Conservation (phyloP, 805 yeast species). For the Kodamaea neixiangensis region DNA sequence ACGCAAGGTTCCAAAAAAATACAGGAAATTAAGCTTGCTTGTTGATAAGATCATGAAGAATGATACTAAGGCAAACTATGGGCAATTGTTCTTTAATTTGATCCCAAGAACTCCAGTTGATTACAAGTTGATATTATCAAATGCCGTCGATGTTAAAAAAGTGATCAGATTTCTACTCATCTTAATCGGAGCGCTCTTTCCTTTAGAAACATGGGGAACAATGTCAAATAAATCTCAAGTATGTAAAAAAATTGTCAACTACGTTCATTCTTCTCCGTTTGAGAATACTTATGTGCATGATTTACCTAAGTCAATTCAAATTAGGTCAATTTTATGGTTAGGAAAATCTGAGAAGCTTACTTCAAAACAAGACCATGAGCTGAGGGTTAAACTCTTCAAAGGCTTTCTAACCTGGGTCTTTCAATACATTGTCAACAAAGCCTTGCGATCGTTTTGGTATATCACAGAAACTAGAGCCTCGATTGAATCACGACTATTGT, state of each 20-base stretch:
- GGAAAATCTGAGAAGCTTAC: constrained; percentile 28
- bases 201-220: constrained; percentile 55
- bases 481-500: constrained; percentile 40
- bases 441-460: constrained; percentile 61
- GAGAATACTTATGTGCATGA: constrained; percentile 35
- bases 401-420: constrained; percentile 63
- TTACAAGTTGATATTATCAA: constrained; percentile 27
- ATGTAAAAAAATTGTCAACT: constrained; percentile 32
- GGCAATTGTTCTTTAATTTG: constrained; percentile 35
- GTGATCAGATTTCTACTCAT: constrained; percentile 47
- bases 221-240: constrained; percentile 47
- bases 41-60: constrained; percentile 27
- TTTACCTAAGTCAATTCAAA: constrained; percentile 35
- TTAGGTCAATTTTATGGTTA: constrained; percentile 59
- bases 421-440: constrained; percentile 40
- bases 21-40: constrained; percentile 15
- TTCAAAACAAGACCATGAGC: constrained; percentile 44
- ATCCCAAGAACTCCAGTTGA: constrained; percentile 22
- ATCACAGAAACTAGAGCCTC: constrained; percentile 51
- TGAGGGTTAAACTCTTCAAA: constrained; percentile 37
- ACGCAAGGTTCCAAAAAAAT: constrained; percentile 12
- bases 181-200: constrained; percentile 51
- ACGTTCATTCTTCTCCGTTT: constrained; percentile 39
- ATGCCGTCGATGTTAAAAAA: constrained; percentile 27
- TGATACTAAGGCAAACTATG: constrained; percentile 35